These are phyloP conservation scores for Globisporangium recalcitrans DNA, from an alignment of 352 stramenopile genomes.

Conservation along the genomic window DNA sequence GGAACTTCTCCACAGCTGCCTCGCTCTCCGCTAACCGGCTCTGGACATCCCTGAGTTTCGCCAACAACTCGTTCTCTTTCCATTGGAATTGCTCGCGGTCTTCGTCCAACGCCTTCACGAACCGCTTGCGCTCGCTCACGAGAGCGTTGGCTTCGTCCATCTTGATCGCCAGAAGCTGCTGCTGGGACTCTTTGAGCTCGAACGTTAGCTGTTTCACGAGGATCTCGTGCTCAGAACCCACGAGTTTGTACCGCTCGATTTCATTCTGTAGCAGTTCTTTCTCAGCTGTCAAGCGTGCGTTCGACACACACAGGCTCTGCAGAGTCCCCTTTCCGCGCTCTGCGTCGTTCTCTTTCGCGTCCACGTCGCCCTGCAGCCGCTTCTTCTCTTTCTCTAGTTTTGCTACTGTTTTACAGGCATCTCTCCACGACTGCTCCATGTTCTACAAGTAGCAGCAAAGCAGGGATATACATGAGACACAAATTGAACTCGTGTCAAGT, in stretches of 20 bases:
- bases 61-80: constrained; percentile 56
- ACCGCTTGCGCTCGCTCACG: constrained; percentile 44
- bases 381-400: constrained; percentile 22
- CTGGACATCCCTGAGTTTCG: constrained; percentile 42
- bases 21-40: constrained; percentile 49
- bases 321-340: constrained; percentile 13
- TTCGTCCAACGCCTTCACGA: constrained; percentile 45
- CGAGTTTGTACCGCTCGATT: constrained; percentile 18
- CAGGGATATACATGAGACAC: no score
- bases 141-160: constrained; percentile 48
- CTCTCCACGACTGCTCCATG: constrained; percentile 9
- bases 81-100: constrained; percentile 44
- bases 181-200: constrained; percentile 35
- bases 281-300: constrained; percentile 23
- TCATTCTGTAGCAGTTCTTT: constrained; percentile 20
- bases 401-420: background rate
- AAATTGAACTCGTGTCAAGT: no score
- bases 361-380: constrained; percentile 18
- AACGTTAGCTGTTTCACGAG: constrained; percentile 23
- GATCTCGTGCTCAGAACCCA: constrained; percentile 19
- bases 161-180: constrained; percentile 52
- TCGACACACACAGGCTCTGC: constrained; percentile 11
- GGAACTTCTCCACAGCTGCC: constrained; percentile 45
- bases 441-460: background rate
- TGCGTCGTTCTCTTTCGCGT: background rate